These are phyloP conservation scores for Amanita pseudoporphyria DNA, from an alignment of 768 basidiomycete genomes.

Conservation along the genomic window DNA sequence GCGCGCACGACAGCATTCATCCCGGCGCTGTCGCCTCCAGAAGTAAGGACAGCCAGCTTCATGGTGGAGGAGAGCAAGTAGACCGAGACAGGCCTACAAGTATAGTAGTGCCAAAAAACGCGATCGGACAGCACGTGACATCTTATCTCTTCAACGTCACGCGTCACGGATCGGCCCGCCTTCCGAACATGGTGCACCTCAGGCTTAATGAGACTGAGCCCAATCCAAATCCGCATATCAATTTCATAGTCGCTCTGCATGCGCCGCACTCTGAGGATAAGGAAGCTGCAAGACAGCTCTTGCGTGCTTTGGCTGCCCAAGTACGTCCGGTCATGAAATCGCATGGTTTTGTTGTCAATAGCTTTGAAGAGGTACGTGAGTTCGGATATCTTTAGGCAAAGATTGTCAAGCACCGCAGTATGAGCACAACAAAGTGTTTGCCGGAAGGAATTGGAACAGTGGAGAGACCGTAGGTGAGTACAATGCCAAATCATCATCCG, in stretches of 20 bases:
- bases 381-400: background rate
- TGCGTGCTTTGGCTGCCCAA: conserved; percentile 76
- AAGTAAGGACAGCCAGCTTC: conserved; percentile 92
- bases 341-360: conserved; percentile 69
- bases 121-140: background rate
- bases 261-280: conserved; percentile 29
- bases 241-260: conserved; percentile 62
- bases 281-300: conserved; percentile 60
- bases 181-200: conserved; percentile 53
- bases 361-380: conserved; percentile 65
- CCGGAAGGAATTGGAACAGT: conserved; percentile 77
- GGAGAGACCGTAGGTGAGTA: conserved; percentile 67
- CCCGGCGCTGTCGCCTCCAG: conserved; percentile 96
- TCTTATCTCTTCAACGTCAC: background rate
- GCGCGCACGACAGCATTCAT: conserved; percentile 95
- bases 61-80: conserved; percentile 26
- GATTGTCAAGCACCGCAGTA: conserved; percentile 36
- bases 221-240: conserved; percentile 70
- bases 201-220: conserved; percentile 58
- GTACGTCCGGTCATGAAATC: conserved; percentile 77
- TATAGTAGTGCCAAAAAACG: no score
- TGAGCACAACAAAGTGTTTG: conserved; percentile 68
- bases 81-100: background rate
- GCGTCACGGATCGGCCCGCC: background rate
- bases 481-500: background rate